Percentiles rank a stretch among this genome's conserved stretches.
phyloP scores from a whole-genome alignment of 2,329 filamentous ascomycete genomes.

The Cryphonectria radicalis region DNA sequence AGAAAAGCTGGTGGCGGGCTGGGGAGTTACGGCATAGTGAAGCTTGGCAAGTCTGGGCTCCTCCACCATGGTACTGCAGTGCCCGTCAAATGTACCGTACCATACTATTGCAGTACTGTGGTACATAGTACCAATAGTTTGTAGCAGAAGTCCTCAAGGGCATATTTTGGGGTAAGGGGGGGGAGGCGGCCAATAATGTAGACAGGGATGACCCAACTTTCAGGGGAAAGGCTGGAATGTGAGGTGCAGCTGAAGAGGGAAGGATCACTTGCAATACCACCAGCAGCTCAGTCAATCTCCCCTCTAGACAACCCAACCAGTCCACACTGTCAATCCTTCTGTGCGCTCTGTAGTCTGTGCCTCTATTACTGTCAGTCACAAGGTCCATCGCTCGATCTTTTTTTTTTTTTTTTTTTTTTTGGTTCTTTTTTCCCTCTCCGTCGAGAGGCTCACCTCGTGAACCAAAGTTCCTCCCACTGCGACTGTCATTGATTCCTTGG shows the following conservation, averaged over 20 bases:
- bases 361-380: not conserved
- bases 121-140: not conserved
- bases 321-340: slow-evolving; percentile 1
- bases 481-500: not conserved
- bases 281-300: slow-evolving; percentile 4
- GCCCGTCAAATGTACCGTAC: not conserved
- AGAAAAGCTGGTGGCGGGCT: not conserved
- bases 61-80: not conserved
- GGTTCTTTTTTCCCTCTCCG: not conserved
- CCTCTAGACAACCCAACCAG: not conserved
- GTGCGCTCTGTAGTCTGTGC: not conserved
- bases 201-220: slow-evolving; percentile 1
- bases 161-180: not conserved
- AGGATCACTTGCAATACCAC: slow-evolving; percentile 5
- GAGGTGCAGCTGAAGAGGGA: slow-evolving; percentile 7
- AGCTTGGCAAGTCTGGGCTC: not conserved
- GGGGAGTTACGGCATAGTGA: not conserved
- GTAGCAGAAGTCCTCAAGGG: not conserved
- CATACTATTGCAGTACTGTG: not conserved
- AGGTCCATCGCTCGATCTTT: not conserved
- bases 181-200: not conserved
- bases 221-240: not conserved
- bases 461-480: not conserved
- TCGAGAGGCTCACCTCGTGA: not conserved
- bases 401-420: too few species aligned